Percentiles rank a stretch among this genome's conserved stretches.
Conservation (phyloP, 2,329 filamentous ascomycete species). For the Pseudocercospora vitis region DNA sequence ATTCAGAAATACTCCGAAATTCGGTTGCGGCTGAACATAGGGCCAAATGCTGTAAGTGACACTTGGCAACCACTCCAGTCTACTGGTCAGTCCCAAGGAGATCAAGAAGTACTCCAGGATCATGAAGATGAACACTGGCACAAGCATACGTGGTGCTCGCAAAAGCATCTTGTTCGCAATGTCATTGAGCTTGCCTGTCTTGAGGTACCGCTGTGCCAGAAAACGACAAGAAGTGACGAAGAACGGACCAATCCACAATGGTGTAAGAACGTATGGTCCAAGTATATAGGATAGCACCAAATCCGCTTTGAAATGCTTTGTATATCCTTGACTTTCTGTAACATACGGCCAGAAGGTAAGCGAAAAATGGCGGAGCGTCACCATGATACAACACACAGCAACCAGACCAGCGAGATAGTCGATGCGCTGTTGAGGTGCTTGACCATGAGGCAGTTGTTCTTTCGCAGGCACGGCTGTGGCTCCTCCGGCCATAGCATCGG, state of each 20-base stretch:
- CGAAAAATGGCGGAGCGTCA: constrained; percentile 49
- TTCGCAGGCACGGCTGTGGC: constrained; percentile 22
- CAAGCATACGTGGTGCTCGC: constrained; percentile 48
- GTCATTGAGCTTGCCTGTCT: constrained; percentile 44
- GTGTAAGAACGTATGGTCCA: constrained; percentile 48
- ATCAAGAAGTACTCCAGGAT: constrained; percentile 51
- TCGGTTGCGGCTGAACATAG: constrained; percentile 43
- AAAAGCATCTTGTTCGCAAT: constrained; percentile 48
- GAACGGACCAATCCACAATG: constrained; percentile 52
- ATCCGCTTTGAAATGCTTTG: constrained; percentile 45
- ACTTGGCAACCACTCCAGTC: constrained; percentile 48
- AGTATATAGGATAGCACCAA: constrained; percentile 45
- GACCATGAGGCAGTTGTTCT: constrained; percentile 16
- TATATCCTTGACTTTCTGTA: constrained; percentile 33
- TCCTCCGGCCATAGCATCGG: constrained; percentile 24
- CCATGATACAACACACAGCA: constrained; percentile 46
- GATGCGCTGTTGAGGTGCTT: constrained; percentile 36
- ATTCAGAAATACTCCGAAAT: constrained; percentile 46
- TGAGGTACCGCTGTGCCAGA: constrained; percentile 45
- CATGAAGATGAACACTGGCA: constrained; percentile 47
- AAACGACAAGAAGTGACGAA: constrained; percentile 52
- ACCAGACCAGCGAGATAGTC: constrained; percentile 51
- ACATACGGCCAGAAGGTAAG: constrained; percentile 43
- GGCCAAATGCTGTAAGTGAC: constrained; percentile 52
- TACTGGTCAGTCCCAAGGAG: constrained; percentile 46